These are phyloP conservation scores for Aspergillus uvarum DNA, from an alignment of 2,329 filamentous ascomycete genomes.

Conservation along the genomic window DNA sequence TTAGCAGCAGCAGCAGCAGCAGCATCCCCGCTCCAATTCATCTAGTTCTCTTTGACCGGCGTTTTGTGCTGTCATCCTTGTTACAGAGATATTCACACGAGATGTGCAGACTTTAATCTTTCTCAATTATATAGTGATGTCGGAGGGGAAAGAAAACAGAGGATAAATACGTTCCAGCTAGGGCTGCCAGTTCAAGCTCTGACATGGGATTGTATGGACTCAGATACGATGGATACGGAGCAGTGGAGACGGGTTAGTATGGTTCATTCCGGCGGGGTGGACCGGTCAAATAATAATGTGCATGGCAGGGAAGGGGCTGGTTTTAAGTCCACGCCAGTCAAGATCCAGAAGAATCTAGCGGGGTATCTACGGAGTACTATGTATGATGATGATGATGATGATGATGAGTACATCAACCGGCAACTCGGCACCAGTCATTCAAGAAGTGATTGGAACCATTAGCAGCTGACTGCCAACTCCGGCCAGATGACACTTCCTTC, in stretches of 20 bases:
- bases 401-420: background rate
- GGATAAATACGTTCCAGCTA: too few relatives aligned
- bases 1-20: background rate
- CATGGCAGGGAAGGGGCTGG: background rate
- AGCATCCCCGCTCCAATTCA: too few relatives aligned
- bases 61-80: too few relatives aligned
- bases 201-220: too few relatives aligned
- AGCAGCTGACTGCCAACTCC: background rate
- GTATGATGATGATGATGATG: too few relatives aligned
- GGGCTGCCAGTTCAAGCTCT: too few relatives aligned
- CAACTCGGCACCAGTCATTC: background rate
- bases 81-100: too few relatives aligned
- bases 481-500: background rate
- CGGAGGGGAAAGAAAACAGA: too few relatives aligned
- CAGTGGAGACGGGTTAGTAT: background rate
- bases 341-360: conserved; percentile 24
- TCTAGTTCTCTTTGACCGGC: too few relatives aligned
- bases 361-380: conserved; percentile 2
- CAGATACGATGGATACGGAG: background rate
- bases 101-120: too few relatives aligned
- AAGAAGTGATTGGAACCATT: background rate
- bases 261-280: background rate
- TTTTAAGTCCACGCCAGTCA: conserved; percentile 14
- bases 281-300: background rate
- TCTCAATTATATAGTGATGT: too few relatives aligned